Evolutionary conservation across 2,329 filamentous ascomycete genomes (phyloP).

Genomic region (Stagonosporopsis cucurbitacearum): DNA sequence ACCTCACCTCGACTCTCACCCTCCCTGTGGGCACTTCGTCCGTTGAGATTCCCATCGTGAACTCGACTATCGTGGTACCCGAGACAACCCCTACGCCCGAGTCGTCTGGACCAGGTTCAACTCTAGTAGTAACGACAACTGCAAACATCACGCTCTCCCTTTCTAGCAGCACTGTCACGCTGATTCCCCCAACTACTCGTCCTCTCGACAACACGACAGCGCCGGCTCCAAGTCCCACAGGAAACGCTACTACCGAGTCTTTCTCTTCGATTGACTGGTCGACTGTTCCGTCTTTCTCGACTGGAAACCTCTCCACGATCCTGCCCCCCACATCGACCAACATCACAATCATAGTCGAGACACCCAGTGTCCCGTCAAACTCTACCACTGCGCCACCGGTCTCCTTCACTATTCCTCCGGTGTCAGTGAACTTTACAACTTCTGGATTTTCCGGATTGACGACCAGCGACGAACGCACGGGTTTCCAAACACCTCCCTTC

Average conservation of each 20-base stretch:
- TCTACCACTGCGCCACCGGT: slow-evolving; percentile 12
- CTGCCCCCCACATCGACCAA: slow-evolving; percentile 7
- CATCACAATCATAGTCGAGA: slow-evolving; percentile 17
- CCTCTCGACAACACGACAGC: slow-evolving; percentile 10
- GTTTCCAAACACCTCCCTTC: not conserved
- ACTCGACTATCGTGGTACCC: slow-evolving; percentile 8
- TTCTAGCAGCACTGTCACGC: slow-evolving; percentile 9
- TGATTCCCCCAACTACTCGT: slow-evolving; percentile 13
- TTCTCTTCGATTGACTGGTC: slow-evolving; percentile 9
- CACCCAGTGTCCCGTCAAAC: slow-evolving; percentile 21
- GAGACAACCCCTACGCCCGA: slow-evolving; percentile 2
- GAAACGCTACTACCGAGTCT: slow-evolving; percentile 1
- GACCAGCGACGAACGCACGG: not conserved
- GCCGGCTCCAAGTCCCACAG: slow-evolving; percentile 8
- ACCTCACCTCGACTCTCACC: slow-evolving; percentile 2
- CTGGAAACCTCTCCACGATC: slow-evolving; percentile 7
- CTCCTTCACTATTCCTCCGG: slow-evolving; percentile 1
- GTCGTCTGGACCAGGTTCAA: slow-evolving; percentile 7
- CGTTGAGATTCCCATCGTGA: not conserved
- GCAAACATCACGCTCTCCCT: slow-evolving; percentile 15
- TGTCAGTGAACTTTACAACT: slow-evolving; percentile 4
- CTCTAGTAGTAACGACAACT: slow-evolving; percentile 1
- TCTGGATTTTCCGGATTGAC: not conserved
- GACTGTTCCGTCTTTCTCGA: slow-evolving; percentile 4
- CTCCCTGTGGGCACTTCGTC: slow-evolving; percentile 1